Evolutionary conservation across 2,329 filamentous ascomycete genomes (phyloP), one percentile per base, ranked within the genome.

Genomic region (Beauveria caledonica): DNA sequence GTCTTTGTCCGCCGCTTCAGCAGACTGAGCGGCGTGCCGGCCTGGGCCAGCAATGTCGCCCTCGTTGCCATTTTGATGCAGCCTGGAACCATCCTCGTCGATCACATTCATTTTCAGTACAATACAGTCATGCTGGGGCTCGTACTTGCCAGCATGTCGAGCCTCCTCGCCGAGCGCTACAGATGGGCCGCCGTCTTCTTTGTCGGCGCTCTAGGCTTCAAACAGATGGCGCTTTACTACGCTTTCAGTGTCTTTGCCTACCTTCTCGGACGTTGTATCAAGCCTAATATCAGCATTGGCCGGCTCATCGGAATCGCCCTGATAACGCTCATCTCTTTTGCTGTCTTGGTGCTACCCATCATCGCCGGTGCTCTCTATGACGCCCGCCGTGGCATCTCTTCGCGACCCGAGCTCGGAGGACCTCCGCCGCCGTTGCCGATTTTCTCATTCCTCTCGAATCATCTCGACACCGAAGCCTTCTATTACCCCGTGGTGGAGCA

Each of bases 191-290:
- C 90, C 63, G 84, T 96, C 62, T 96, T 96, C 77, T 99, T 99
- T 67, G 94, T 99, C 7, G 85, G 84, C 17, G 90, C 93, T 3
- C 79, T 99, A n/a, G 91, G 91, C 6, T 99, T 97, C 80, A 99
- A 99, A 78, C 94, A 99, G 74, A 99, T 99, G 95, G 93, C 93
- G 1, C 80, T 99, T 17, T 99, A 97, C 77, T 99, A 97, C 73
- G 92, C 95, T 3, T 92, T 95, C 15, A 87, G 88, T 21, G 87
- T 97, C 61, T 97, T 97, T 72, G 88, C 91, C 36, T 99, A 92
- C 69, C 85, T 99, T 2, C 78, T 97, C 1, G 94, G 93, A 9
- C 86, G 87, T 68, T 97, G 92, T 70, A 67, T 95, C n/a, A 87
- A 86, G 64, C 92, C 92, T 1, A 79, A 80, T 11, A 74, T 92